Evolutionary conservation across 106 monocot genomes (phyloP), one percentile per base, ranked within the genome.

Genomic region (Cymbidium sinense): DNA sequence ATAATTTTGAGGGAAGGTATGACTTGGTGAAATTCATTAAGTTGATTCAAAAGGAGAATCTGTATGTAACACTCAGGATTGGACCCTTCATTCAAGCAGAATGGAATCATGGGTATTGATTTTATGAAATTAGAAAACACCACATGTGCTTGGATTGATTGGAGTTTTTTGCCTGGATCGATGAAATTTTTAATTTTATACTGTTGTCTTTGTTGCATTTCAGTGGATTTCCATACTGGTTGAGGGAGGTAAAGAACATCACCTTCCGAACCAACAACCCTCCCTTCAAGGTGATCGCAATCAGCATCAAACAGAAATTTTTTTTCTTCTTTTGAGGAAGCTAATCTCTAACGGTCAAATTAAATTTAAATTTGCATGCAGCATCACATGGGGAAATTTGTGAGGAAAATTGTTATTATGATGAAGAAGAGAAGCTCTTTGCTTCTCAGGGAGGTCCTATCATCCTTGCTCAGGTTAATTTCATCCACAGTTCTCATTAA

Each of bases 141-240:
- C 21, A n/a, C 0, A n/a, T 0, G 3, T 39, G 37, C 37, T 39
- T 39, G 37, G 37, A 39, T 39, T 3, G 7, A 7, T 39, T 3
- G 7, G 37, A 1, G 37, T 39, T 39, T 39, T n/a, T n/a, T n/a
- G n/a, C 23, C 5, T 58, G 3, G n/a, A 58, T 58, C n/a, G 20
- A 58, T 58, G 3, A 11, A 21, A 70, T 17, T 18, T 51, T 39
- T 4, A 18, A 12, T n/a, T 17, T 21, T 28, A 33, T 1, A 58
- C 7, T 8, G 7, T 58, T 58, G 58, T 7, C 23, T 80, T 61
- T 0, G 13, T 23, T 62, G 8, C 0, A 37, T 33, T 69, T 61
- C 79, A 96, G 96, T 70, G 96, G 96, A 15, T 87, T 98, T 15
- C 96, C 96, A 33, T 98, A 77, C 51, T 98, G 96, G 96, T 79